phyloP scores from a whole-genome alignment of 345 rosid species.

The Gossypium thurberi region DNA sequence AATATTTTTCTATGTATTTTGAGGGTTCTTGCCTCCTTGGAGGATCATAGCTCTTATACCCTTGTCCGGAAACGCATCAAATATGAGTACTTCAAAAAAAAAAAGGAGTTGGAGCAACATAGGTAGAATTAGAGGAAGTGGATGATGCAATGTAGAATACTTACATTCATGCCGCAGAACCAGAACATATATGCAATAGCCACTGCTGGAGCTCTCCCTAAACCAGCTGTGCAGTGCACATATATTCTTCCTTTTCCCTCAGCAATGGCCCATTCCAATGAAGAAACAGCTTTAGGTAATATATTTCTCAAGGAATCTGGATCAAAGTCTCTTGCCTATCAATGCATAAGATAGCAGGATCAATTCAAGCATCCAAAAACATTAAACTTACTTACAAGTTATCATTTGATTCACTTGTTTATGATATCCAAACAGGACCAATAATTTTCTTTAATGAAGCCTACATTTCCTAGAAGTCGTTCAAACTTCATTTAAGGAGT shows the following conservation, averaged over 20 bases:
- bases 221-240: slow-evolving; percentile 89
- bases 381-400: neutral
- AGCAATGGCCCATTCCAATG: slow-evolving; percentile 73
- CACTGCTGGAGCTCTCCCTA: slow-evolving; percentile 94
- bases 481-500: neutral
- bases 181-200: slow-evolving; percentile 84
- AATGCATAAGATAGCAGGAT: neutral
- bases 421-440: neutral
- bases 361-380: neutral
- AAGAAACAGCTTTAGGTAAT: slow-evolving; percentile 77
- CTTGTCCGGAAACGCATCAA: neutral
- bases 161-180: slow-evolving; percentile 69
- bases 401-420: neutral
- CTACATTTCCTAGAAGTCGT: neutral
- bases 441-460: neutral
- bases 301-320: slow-evolving; percentile 74
- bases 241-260: slow-evolving; percentile 78
- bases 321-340: slow-evolving; percentile 77
- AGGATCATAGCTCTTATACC: neutral
- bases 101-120: neutral
- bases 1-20: too few species aligned
- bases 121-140: neutral
- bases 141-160: slow-evolving; percentile 16
- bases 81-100: neutral
- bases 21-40: neutral